Conservation (phyloP, 768 basidiomycete genomes). For the Rhizopogon vesiculosus region DNA sequence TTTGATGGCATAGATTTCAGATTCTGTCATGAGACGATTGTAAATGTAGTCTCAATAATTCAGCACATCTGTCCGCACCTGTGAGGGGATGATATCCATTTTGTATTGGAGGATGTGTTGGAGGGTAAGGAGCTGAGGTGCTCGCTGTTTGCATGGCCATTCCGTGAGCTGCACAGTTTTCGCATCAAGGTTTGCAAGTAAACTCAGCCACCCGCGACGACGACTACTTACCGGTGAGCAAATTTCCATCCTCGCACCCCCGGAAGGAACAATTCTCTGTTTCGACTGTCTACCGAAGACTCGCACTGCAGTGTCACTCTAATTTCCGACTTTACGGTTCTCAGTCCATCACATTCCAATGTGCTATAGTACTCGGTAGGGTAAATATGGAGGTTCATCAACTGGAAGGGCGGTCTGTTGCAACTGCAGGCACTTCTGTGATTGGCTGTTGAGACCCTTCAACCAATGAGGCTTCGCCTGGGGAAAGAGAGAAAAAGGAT, state of each 20-base stretch:
- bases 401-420: background rate
- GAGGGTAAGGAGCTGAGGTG: constrained; percentile 32
- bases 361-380: no score
- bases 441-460: background rate
- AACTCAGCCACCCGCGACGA: background rate
- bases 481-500: constrained; percentile 53
- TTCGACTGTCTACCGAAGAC: no score
- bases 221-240: no score
- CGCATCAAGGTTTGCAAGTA: constrained; percentile 52
- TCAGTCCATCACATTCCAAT: no score
- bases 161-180: constrained; percentile 71
- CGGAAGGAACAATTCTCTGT: no score
- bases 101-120: constrained; percentile 32
- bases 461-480: constrained; percentile 40
- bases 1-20: constrained; percentile 55
- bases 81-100: constrained; percentile 31
- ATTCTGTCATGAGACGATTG: constrained; percentile 26
- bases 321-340: no score
- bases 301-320: no score
- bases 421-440: background rate
- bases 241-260: no score
- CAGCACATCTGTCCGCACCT: constrained; percentile 25
- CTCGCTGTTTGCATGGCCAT: constrained; percentile 48
- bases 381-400: background rate
- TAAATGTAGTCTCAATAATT: constrained; percentile 16